Percentiles rank a stretch among this genome's conserved stretches.
These are phyloP conservation scores for Trypanosoma platydactyli DNA, from an alignment of 208 protist genomes.

Conservation along the genomic window DNA sequence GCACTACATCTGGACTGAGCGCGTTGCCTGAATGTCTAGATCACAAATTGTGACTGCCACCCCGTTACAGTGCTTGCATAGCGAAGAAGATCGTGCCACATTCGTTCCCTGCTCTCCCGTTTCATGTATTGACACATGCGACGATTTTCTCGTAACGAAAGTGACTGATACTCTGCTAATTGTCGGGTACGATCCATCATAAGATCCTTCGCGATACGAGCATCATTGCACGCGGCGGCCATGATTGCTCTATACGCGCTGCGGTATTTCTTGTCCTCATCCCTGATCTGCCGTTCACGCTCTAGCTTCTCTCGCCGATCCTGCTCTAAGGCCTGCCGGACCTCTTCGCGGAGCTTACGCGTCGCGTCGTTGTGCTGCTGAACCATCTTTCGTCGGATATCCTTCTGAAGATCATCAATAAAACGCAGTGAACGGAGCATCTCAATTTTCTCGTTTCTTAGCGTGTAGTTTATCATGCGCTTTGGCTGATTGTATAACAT, in stretches of 20 bases:
- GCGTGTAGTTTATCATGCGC: conserved; percentile 48
- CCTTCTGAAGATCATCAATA: conserved; percentile 65
- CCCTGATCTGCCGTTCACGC: conserved; percentile 52
- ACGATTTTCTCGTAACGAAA: conserved; percentile 64
- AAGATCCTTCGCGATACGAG: conserved; percentile 50
- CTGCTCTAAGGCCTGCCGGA: conserved; percentile 35
- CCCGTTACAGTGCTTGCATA: conserved; percentile 70
- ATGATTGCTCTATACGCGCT: conserved; percentile 73
- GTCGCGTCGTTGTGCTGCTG: conserved; percentile 56
- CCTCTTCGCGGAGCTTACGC: conserved; percentile 41
- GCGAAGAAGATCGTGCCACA: conserved; percentile 55
- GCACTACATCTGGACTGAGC: background rate
- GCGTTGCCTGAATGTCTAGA: background rate
- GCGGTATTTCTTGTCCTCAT: conserved; percentile 80
- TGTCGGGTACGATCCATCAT: conserved; percentile 73
- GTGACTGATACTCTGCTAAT: conserved; percentile 66
- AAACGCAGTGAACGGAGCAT: conserved; percentile 69
- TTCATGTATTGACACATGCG: conserved; percentile 67
- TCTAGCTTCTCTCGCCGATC: conserved; percentile 46
- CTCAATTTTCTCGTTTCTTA: conserved; percentile 80
- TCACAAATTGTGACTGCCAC: conserved; percentile 72
- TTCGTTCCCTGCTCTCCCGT: conserved; percentile 54
- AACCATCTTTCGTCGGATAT: conserved; percentile 67
- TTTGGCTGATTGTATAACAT: conserved; percentile 53
- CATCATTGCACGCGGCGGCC: conserved; percentile 64